A percentile compares a stretch with the other conserved stretches of the same genome.
Evolutionary conservation across 2,329 filamentous ascomycete species (phyloP).

Genomic region (Spiromastix sp.): DNA sequence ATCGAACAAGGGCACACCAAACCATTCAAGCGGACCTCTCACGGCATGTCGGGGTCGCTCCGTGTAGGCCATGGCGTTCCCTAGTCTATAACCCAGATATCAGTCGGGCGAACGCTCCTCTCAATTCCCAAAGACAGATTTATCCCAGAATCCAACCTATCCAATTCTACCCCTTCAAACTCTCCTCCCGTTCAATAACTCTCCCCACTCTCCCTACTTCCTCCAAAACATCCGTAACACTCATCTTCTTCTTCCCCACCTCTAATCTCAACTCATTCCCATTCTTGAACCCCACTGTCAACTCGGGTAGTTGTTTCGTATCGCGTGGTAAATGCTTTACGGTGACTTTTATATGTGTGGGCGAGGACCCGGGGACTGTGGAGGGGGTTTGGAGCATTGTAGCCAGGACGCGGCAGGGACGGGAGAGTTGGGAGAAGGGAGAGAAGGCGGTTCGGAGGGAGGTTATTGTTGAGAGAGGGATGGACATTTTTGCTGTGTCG

Average conservation of each 20-base stretch:
- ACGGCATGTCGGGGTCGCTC: too few species aligned
- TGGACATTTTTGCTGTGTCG: constrained; percentile 23
- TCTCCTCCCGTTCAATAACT: constrained; percentile 68
- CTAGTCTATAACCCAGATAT: too few species aligned
- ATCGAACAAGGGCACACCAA: too few species aligned
- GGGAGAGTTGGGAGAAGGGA: constrained; percentile 70
- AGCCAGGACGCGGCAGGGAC: constrained; percentile 80
- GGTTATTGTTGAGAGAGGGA: constrained; percentile 43
- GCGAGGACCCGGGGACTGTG: constrained; percentile 65
- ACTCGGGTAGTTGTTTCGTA: constrained; percentile 56
- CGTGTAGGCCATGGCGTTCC: too few species aligned
- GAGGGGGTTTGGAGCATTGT: constrained; percentile 74
- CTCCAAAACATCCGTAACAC: constrained; percentile 75
- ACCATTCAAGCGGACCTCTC: too few species aligned
- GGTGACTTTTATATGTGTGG: constrained; percentile 63
- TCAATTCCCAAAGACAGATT: too few species aligned
- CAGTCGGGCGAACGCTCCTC: too few species aligned
- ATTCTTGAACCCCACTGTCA: constrained; percentile 87
- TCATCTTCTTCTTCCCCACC: constrained; percentile 64
- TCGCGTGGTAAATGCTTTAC: constrained; percentile 63
- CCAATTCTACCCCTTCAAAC: constrained; percentile 46
- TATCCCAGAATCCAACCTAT: neutral
- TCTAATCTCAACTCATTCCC: constrained; percentile 83
- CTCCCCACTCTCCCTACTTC: constrained; percentile 88
- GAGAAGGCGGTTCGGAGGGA: constrained; percentile 82